Evolutionary conservation across 2,329 filamentous ascomycete genomes (phyloP).

Genomic region (Botrytis elliptica): DNA sequence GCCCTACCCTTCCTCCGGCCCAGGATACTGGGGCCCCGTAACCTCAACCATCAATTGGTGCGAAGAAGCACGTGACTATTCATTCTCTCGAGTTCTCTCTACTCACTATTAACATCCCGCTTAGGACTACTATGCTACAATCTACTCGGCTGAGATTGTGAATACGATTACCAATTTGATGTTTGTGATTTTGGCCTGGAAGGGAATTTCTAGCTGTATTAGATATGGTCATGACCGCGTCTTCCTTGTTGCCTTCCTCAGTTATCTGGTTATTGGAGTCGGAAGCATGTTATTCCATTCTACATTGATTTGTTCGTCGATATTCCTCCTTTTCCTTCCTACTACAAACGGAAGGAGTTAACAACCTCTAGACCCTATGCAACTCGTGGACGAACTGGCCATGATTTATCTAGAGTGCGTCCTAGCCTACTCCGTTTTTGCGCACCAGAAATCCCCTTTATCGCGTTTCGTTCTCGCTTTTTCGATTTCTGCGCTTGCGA

Average conservation of each 20-base stretch:
- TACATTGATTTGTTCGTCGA: background rate
- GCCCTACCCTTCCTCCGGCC: background rate
- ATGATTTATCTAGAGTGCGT: slow-evolving; percentile 5
- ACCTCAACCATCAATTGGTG: slow-evolving; percentile 14
- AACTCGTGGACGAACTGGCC: slow-evolving; percentile 2
- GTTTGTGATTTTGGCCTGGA: slow-evolving; percentile 9
- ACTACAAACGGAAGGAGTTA: background rate
- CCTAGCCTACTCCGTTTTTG: background rate
- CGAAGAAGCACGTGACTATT: background rate
- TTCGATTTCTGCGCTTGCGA: background rate
- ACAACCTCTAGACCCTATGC: background rate
- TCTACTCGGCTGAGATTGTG: slow-evolving; percentile 1
- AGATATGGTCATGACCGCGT: background rate
- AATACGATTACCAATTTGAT: slow-evolving; percentile 5
- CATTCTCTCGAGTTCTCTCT: background rate
- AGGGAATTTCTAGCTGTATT: background rate
- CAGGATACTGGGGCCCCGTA: slow-evolving; percentile 3
- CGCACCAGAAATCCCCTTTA: background rate
- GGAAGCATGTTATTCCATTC: slow-evolving; percentile 11
- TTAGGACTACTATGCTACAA: slow-evolving; percentile 8
- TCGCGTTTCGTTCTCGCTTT: background rate
- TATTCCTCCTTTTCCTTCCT: background rate
- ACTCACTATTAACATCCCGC: background rate
- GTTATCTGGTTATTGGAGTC: background rate
- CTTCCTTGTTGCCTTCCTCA: background rate